Conservation (phyloP, 768 basidiomycete species). For the Kwoniella bestiolae region DNA sequence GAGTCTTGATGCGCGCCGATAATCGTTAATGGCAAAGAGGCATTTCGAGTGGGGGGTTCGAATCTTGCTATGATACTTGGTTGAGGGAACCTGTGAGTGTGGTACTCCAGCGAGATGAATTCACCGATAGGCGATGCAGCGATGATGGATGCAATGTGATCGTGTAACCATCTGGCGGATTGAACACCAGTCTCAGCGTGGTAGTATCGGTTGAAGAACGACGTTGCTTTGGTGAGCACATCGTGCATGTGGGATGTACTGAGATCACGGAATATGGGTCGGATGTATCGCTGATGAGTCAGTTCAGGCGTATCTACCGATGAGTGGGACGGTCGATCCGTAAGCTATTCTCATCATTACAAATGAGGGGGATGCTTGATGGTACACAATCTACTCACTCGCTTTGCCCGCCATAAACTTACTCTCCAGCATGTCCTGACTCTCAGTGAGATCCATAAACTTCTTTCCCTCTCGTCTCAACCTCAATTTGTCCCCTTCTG, state of each 20-base stretch:
- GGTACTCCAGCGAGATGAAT: slow-evolving; percentile 36
- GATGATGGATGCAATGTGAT: slow-evolving; percentile 37
- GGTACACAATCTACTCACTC: not conserved
- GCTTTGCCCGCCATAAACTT: slow-evolving; percentile 10
- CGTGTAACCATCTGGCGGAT: slow-evolving; percentile 34
- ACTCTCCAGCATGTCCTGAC: slow-evolving; percentile 9
- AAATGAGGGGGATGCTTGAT: not conserved
- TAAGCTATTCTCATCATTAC: not conserved
- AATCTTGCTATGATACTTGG: slow-evolving; percentile 54
- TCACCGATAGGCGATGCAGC: slow-evolving; percentile 26
- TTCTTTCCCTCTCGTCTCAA: slow-evolving; percentile 28
- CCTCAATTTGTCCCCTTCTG: slow-evolving; percentile 41
- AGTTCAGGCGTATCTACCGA: slow-evolving; percentile 30
- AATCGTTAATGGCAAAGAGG: slow-evolving; percentile 44
- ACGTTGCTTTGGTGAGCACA: slow-evolving; percentile 26
- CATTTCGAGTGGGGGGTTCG: slow-evolving; percentile 36
- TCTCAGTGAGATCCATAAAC: slow-evolving; percentile 41
- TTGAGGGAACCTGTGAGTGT: slow-evolving; percentile 53
- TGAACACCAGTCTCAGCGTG: slow-evolving; percentile 25
- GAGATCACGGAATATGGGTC: slow-evolving; percentile 28
- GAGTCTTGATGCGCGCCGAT: slow-evolving; percentile 57
- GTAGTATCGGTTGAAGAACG: slow-evolving; percentile 41
- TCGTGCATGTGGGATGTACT: slow-evolving; percentile 26
- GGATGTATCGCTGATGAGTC: slow-evolving; percentile 30
- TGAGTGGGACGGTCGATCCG: not conserved